Evolutionary conservation across 1,139 yeast genomes (phyloP).

Genomic region (Taphrina communis): DNA sequence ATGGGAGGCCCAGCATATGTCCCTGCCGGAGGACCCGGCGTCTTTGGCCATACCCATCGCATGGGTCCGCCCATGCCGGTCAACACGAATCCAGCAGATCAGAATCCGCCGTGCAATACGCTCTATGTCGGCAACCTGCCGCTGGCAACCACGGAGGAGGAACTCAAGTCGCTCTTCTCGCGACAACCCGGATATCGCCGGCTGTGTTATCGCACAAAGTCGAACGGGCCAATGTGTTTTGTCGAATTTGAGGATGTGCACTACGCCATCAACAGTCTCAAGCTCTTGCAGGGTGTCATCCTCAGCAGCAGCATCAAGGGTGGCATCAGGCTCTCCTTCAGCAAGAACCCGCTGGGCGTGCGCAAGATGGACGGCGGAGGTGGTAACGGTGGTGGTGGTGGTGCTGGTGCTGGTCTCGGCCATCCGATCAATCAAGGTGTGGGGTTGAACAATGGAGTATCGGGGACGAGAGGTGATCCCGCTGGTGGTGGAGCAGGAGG

Average conservation of each 20-base stretch:
- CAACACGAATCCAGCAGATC: slow-evolving; percentile 89
- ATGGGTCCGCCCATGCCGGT: slow-evolving; percentile 40
- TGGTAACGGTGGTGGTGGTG: background rate
- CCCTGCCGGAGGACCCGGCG: slow-evolving; percentile 20
- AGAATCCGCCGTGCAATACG: slow-evolving; percentile 97
- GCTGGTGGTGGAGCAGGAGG: slow-evolving; percentile 6
- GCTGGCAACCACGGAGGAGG: slow-evolving; percentile 95
- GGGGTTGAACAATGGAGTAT: too few species aligned
- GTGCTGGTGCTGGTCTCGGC: too few species aligned
- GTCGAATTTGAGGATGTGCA: slow-evolving; percentile 97
- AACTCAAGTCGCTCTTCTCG: slow-evolving; percentile 81
- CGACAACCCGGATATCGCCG: slow-evolving; percentile 93
- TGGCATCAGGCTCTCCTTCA: slow-evolving; percentile 89
- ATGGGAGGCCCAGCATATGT: slow-evolving; percentile 1
- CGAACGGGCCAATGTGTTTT: slow-evolving; percentile 95
- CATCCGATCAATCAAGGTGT: background rate
- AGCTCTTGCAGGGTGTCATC: slow-evolving; percentile 88
- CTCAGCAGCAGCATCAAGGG: slow-evolving; percentile 75
- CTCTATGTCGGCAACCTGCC: slow-evolving; percentile 95
- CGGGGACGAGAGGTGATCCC: too few species aligned
- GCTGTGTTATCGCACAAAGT: slow-evolving; percentile 74
- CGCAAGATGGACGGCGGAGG: slow-evolving; percentile 52
- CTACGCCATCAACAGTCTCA: slow-evolving; percentile 89
- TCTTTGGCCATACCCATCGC: slow-evolving; percentile 32
- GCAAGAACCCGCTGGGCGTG: slow-evolving; percentile 95